Percentiles rank a stretch among this genome's conserved stretches.
Conservation (phyloP, 208 protist species). For the Acanthamoeba quina region DNA sequence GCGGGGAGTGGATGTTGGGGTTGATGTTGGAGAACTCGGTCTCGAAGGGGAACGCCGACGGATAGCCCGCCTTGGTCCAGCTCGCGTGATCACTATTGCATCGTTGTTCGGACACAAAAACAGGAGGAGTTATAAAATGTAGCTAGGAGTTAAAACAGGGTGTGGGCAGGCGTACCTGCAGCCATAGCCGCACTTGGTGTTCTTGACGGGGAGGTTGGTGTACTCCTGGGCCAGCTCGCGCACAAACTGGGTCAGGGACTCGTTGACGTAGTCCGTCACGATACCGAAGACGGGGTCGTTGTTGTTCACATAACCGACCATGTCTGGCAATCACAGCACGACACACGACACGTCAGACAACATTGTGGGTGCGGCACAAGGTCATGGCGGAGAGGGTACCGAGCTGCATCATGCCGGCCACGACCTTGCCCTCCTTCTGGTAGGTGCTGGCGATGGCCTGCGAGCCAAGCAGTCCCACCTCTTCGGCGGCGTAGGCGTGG, state of each 20-base stretch:
- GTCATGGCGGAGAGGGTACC: conserved; percentile 24
- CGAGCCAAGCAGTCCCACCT: conserved; percentile 78
- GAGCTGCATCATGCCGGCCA: conserved; percentile 80
- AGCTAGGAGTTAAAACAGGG: too few relatives aligned
- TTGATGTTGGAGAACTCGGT: conserved; percentile 63
- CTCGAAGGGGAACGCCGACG: conserved; percentile 79
- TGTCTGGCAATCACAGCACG: conserved; percentile 31
- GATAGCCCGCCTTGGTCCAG: conserved; percentile 76
- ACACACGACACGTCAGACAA: neutral
- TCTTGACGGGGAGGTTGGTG: conserved; percentile 19
- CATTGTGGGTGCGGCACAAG: neutral
- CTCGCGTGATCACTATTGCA: conserved; percentile 74
- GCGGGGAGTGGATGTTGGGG: conserved; percentile 78
- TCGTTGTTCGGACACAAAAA: too few relatives aligned
- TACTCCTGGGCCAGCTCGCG: conserved; percentile 63
- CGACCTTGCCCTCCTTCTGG: conserved; percentile 60
- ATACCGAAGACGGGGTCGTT: conserved; percentile 21
- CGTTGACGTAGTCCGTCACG: conserved; percentile 75
- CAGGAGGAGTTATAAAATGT: too few relatives aligned
- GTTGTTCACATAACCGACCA: conserved; percentile 68
- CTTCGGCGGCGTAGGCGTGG: conserved; percentile 80
- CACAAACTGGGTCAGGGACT: conserved; percentile 73
- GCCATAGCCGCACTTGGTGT: conserved; percentile 79
- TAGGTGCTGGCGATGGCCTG: conserved; percentile 78
- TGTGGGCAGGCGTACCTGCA: neutral